Percentiles rank a stretch among this genome's conserved stretches.
These are phyloP conservation scores for Pseudonectria buxi DNA, from an alignment of 2,329 filamentous ascomycete genomes.

Conservation along the genomic window DNA sequence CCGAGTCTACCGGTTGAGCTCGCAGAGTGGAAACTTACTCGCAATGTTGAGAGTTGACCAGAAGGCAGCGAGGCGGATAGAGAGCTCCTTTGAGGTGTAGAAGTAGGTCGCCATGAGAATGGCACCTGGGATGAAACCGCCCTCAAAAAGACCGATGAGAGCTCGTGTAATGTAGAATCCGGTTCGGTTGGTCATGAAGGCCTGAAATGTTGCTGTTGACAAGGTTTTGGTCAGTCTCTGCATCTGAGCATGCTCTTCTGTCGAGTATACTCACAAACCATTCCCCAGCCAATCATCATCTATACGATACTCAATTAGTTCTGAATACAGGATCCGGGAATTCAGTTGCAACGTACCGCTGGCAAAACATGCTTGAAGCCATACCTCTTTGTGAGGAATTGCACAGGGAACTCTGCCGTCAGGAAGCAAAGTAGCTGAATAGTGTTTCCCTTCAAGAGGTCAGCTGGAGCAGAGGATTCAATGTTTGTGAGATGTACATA, in stretches of 20 bases:
- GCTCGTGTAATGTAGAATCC: constrained; percentile 46
- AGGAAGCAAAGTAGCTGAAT: constrained; percentile 50
- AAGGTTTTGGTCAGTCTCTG: constrained; percentile 29
- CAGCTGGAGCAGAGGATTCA: neutral
- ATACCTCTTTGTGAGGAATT: constrained; percentile 50
- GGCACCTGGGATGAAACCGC: constrained; percentile 52
- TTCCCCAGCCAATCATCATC: constrained; percentile 45
- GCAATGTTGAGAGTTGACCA: constrained; percentile 49
- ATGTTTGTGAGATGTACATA: constrained; percentile 5
- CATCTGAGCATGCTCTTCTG: neutral
- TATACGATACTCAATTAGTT: constrained; percentile 1
- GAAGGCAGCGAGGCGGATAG: constrained; percentile 60
- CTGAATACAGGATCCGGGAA: neutral
- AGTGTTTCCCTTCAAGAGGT: constrained; percentile 36
- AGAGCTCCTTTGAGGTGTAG: constrained; percentile 62
- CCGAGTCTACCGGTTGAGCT: constrained; percentile 30
- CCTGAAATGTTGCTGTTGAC: constrained; percentile 36
- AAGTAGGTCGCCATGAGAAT: constrained; percentile 66
- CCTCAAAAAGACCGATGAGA: constrained; percentile 47
- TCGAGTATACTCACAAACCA: constrained; percentile 25
- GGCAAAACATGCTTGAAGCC: constrained; percentile 52
- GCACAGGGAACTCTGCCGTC: constrained; percentile 50
- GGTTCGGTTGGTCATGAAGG: constrained; percentile 41
- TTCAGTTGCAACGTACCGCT: constrained; percentile 18
- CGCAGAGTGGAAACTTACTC: constrained; percentile 19